A percentile compares a stretch with the other conserved stretches of the same genome.
phyloP scores from a whole-genome alignment of 1,284 basidiomycete genomes.

The Rhodotorula sp. region DNA sequence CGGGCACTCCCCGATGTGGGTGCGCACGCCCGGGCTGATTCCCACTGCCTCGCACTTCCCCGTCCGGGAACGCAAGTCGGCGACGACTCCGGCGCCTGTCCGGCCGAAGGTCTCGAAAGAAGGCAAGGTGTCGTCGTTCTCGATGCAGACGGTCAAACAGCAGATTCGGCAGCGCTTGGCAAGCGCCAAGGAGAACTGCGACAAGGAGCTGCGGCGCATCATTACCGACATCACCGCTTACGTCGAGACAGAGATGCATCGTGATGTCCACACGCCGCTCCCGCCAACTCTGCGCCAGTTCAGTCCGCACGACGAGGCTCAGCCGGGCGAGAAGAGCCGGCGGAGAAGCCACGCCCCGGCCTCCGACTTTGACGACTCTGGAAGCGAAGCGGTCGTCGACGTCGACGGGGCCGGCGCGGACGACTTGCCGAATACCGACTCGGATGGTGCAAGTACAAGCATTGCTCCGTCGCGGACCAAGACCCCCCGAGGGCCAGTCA shows the following conservation, averaged over 20 bases:
- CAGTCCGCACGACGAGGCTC: conserved; percentile 14
- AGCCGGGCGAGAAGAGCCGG: conserved; percentile 6
- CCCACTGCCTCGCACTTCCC: conserved; percentile 32
- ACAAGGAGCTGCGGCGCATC: conserved; percentile 88
- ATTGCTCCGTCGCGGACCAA: conserved; percentile 43
- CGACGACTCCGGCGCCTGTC: neutral
- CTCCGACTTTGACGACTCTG: conserved; percentile 34
- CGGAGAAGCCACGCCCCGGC: conserved; percentile 8
- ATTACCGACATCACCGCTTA: conserved; percentile 89
- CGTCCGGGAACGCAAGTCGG: conserved; percentile 9
- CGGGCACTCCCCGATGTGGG: conserved; percentile 43
- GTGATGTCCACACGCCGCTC: conserved; percentile 48
- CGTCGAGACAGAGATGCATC: conserved; percentile 79
- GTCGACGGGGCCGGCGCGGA: conserved; percentile 21
- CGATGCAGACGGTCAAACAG: conserved; percentile 72
- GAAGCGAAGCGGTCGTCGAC: conserved; percentile 33
- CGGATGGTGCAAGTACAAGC: conserved; percentile 39
- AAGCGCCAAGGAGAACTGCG: conserved; percentile 88
- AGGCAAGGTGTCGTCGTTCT: conserved; percentile 35
- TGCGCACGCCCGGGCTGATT: conserved; percentile 42
- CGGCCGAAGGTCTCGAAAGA: conserved; percentile 8
- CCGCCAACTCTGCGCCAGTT: conserved; percentile 34
- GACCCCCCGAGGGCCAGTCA: conserved; percentile 9
- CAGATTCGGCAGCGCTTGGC: conserved; percentile 91
- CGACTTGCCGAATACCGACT: conserved; percentile 31